phyloP scores from a whole-genome alignment of 176 grass and related monocot species.

The Sorghum bicolor region Sorghum_bicolor_NCBIv3 NC_012870.2:1017001-1017500 shows the following conservation, averaged over 20 bases:
- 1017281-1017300: background rate
- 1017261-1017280: conserved; percentile 10
- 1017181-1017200: conserved; percentile 5
- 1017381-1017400: conserved; percentile 11
- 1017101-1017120: background rate
- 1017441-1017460: background rate
- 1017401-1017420: background rate
- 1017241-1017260: background rate
- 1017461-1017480: conserved; percentile 1
- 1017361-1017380: conserved; percentile 2
- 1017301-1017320: background rate
- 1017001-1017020: background rate
- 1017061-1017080: background rate
- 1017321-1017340: conserved; percentile 22
- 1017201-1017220: conserved; percentile 22
- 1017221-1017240: conserved; percentile 41
- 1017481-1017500: background rate
- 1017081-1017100: background rate
- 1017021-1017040: background rate
- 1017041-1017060: background rate
- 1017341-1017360: conserved; percentile 12
- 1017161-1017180: background rate
- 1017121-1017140: background rate
- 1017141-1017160: background rate
- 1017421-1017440: conserved; percentile 38